A percentile compares a stretch with the other conserved stretches of the same genome.
phyloP scores from a whole-genome alignment of 768 basidiomycete species.

The Melanogaster broomeanus region DNA sequence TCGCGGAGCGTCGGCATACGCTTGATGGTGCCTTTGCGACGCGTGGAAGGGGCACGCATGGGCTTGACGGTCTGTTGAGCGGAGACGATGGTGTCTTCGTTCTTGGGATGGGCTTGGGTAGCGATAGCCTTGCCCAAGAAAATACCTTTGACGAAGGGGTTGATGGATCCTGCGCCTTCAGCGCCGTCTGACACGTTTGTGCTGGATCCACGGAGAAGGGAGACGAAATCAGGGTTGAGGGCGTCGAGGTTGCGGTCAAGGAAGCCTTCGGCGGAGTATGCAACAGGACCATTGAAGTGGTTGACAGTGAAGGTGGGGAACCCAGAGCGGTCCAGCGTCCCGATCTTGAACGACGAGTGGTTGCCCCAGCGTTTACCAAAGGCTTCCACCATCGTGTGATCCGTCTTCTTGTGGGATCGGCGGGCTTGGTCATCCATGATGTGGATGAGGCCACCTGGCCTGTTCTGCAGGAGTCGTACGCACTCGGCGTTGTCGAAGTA shows the following conservation, averaged over 20 bases:
- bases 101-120: constrained; percentile 86
- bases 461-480: constrained; percentile 80
- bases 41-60: constrained; percentile 88
- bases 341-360: constrained; percentile 88
- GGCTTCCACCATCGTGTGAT: constrained; percentile 92
- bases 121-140: constrained; percentile 90
- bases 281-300: constrained; percentile 90
- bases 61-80: constrained; percentile 94
- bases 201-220: constrained; percentile 71
- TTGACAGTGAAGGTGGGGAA: constrained; percentile 87
- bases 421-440: constrained; percentile 98
- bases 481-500: constrained; percentile 94
- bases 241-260: constrained; percentile 87
- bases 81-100: constrained; percentile 94
- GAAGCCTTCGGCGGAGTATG: constrained; percentile 90
- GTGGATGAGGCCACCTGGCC: constrained; percentile 89
- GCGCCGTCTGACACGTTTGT: constrained; percentile 40
- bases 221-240: constrained; percentile 91
- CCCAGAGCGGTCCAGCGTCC: constrained; percentile 72
- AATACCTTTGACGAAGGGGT: constrained; percentile 88
- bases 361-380: constrained; percentile 94
- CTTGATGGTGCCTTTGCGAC: constrained; percentile 74
- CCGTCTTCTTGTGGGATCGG: constrained; percentile 85
- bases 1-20: constrained; percentile 44
- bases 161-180: constrained; percentile 78